Evolutionary conservation across 2,329 filamentous ascomycete genomes (phyloP).

Genomic region (Claviceps quebecensis): DNA sequence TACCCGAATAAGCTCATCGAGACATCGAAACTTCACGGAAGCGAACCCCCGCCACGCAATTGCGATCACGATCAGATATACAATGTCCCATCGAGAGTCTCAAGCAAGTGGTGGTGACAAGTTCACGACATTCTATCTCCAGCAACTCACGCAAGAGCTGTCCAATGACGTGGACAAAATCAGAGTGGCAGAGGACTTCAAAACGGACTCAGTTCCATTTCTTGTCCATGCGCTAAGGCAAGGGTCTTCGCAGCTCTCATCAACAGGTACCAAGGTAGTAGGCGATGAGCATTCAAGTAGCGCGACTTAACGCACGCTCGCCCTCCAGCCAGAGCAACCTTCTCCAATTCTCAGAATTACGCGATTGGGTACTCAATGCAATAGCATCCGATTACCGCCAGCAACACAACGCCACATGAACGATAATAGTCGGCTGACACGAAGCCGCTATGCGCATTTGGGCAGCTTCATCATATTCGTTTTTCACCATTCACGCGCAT

Average conservation of each 20-base stretch:
- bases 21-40: background rate
- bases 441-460: too few species aligned
- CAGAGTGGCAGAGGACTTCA: conserved; percentile 56
- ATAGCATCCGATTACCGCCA: too few species aligned
- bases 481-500: too few species aligned
- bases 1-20: background rate
- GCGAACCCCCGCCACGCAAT: background rate
- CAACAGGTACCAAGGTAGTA: background rate
- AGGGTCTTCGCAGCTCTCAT: conserved; percentile 44
- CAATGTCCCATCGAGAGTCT: background rate
- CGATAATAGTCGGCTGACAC: too few species aligned
- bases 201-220: conserved; percentile 46
- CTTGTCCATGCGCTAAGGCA: conserved; percentile 56
- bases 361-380: too few species aligned
- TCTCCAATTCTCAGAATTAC: too few species aligned
- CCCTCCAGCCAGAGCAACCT: background rate
- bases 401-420: too few species aligned
- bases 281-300: conserved; percentile 23
- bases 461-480: too few species aligned
- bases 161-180: conserved; percentile 61
- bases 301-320: background rate
- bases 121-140: conserved; percentile 56
- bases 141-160: conserved; percentile 54
- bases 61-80: background rate
- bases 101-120: conserved; percentile 13